phyloP scores from a whole-genome alignment of 2,329 filamentous ascomycete species.

The Endoconidiophora polonica region DNA sequence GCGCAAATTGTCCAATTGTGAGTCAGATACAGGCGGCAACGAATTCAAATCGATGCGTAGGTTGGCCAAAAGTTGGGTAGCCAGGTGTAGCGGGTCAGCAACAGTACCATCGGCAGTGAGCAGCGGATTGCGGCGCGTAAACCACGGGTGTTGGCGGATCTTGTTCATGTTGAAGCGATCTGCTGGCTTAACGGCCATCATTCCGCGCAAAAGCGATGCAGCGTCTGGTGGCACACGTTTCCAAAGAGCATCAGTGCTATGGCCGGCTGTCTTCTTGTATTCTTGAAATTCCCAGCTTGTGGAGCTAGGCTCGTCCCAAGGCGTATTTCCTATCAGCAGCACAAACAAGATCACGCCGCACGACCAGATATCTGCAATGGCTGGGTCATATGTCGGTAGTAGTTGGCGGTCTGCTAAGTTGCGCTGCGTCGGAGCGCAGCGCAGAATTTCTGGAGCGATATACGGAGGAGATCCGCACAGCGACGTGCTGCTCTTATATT shows the following conservation, averaged over 20 bases:
- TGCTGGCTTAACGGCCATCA: constrained; percentile 66
- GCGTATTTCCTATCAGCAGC: constrained; percentile 84
- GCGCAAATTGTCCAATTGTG: constrained; percentile 4
- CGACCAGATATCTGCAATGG: constrained; percentile 88
- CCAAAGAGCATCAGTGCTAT: constrained; percentile 76
- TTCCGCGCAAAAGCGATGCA: constrained; percentile 71
- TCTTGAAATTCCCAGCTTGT: constrained; percentile 84
- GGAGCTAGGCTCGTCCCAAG: constrained; percentile 83
- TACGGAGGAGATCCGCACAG: constrained; percentile 95
- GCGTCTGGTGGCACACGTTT: constrained; percentile 55
- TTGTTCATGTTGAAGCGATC: constrained; percentile 73
- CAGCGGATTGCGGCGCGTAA: constrained; percentile 64
- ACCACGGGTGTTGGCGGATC: constrained; percentile 88
- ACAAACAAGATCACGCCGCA: constrained; percentile 97
- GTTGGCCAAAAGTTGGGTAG: constrained; percentile 88
- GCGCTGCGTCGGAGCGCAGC: constrained; percentile 24
- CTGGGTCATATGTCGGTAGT: constrained; percentile 46
- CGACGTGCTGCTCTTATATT: constrained; percentile 65
- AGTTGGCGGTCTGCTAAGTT: constrained; percentile 20
- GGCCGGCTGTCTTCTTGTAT: constrained; percentile 64
- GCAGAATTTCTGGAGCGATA: constrained; percentile 81
- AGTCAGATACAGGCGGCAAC: constrained; percentile 30
- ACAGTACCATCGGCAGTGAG: constrained; percentile 58
- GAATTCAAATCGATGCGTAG: constrained; percentile 65
- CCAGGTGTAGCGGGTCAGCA: constrained; percentile 64